Evolutionary conservation across 2,329 filamentous ascomycete species (phyloP).

Genomic region (Dothideomycetidae sp.): DNA sequence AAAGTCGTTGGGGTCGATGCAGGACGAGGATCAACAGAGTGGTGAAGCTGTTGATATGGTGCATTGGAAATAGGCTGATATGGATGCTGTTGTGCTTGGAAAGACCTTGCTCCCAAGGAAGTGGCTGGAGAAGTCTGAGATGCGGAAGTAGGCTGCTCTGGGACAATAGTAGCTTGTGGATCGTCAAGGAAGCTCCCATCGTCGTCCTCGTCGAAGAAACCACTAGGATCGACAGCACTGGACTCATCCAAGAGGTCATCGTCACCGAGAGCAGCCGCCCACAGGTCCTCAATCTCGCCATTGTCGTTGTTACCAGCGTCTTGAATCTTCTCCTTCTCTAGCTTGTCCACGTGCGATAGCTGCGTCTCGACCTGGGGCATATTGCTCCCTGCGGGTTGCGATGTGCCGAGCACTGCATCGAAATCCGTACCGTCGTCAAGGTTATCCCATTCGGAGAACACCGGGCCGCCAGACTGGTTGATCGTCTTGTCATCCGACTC

Average conservation of each 20-base stretch:
- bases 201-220: conserved; percentile 68
- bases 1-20: conserved; percentile 6
- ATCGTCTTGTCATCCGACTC: neutral
- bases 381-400: neutral
- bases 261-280: conserved; percentile 68
- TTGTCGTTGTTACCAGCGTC: conserved; percentile 19
- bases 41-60: conserved; percentile 2
- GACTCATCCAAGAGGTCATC: conserved; percentile 33
- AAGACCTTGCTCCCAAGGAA: neutral
- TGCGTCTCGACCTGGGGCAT: neutral
- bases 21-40: conserved; percentile 5
- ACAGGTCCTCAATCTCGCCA: conserved; percentile 63
- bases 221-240: conserved; percentile 42
- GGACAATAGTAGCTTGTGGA: conserved; percentile 17
- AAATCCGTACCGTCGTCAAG: conserved; percentile 11
- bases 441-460: conserved; percentile 11
- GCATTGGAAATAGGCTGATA: conserved; percentile 1
- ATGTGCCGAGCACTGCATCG: conserved; percentile 4
- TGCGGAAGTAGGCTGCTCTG: neutral
- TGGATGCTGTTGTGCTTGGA: conserved; percentile 1
- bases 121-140: neutral
- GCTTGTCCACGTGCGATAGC: conserved; percentile 7
- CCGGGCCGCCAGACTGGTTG: neutral
- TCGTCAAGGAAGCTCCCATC: conserved; percentile 68
- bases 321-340: conserved; percentile 3